phyloP scores from a whole-genome alignment of 2,329 filamentous ascomycete species.

The Talaromyces sp. region DNA sequence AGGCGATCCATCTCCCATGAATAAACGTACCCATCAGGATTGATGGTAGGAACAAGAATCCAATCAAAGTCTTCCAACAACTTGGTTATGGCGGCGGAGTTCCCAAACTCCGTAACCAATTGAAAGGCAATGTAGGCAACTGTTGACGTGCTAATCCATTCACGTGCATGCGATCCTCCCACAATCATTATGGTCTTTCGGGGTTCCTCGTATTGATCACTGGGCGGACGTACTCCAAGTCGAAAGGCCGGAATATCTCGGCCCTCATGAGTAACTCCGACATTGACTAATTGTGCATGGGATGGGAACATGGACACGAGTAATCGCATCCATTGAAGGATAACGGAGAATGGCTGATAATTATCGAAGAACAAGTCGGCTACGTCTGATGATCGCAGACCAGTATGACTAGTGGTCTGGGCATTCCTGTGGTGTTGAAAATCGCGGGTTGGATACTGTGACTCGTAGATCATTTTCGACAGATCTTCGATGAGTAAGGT shows the following conservation, averaged over 20 bases:
- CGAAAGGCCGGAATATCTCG: conserved; percentile 78
- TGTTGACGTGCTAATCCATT: conserved; percentile 93
- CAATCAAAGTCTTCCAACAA: conserved; percentile 81
- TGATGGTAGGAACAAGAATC: conserved; percentile 80
- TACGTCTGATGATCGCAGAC: conserved; percentile 25
- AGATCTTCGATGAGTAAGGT: conserved; percentile 74
- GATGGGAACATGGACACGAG: conserved; percentile 85
- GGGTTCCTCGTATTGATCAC: conserved; percentile 38
- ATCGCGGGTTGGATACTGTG: conserved; percentile 34
- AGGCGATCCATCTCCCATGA: conserved; percentile 87
- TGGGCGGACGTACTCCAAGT: conserved; percentile 58
- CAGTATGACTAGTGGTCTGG: background rate
- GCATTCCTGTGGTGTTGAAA: conserved; percentile 18
- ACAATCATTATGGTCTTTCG: conserved; percentile 76
- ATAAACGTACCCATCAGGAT: conserved; percentile 92
- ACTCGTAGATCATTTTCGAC: conserved; percentile 68
- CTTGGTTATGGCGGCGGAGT: conserved; percentile 63
- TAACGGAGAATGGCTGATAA: conserved; percentile 82
- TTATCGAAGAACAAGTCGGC: conserved; percentile 80
- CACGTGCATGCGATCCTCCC: conserved; percentile 84
- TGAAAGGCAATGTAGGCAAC: conserved; percentile 88
- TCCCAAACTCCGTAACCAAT: conserved; percentile 76
- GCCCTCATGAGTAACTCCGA: conserved; percentile 84
- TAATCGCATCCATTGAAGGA: conserved; percentile 86
- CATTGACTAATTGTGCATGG: conserved; percentile 65